Base-by-base conservation (phyloP, 176 grass and related monocot genomes). In the Carex parvula region DNA sequence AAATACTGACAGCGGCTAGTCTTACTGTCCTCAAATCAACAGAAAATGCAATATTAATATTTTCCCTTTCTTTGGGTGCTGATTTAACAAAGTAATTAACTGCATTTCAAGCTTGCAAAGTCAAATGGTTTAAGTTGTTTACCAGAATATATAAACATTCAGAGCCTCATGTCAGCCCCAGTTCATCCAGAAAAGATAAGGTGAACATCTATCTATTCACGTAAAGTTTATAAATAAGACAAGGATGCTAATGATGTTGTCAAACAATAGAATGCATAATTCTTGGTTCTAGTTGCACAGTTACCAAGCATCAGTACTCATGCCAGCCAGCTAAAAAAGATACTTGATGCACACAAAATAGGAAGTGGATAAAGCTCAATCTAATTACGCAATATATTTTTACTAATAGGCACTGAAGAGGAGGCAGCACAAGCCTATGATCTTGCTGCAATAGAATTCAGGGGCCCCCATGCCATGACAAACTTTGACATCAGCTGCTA, bases 361-460 rank as follows among this genome's bases (percentile, higher is more conserved):
- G 26, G 52, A 54, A 75, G 39, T 12, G 15, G 46, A 48, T 17
- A 29, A 73, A 75, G 42, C 14, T 56, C 13, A 54, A 79, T 69
- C 37, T 83, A 18, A 56, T 32, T 73, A 54, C 58, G 5, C 8
- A 24, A 74, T 46, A 63, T 8, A 24, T 80, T 61, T 69, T 46
- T 75, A 64, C 44, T 3, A 56, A 55, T 86, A 98, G 96, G 87
- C 81, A 98, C 93, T 42, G 86, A 98, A 89, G 96, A 95, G 78
- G 96, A 93, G 87, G 96, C 93, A 67, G 96, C 96, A 22, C 90
- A 90, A 86, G 96, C 96, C 16, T 98, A 98, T 81, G 96, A 98
- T 89, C 93, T 98, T 69, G 96, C 96, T 39, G 93, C 96, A n/a
- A 90, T 98, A 14, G 88, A 92, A 88, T 87, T 93, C 83, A 86